A percentile compares a stretch with the other conserved stretches of the same genome.
Conservation (phyloP, 192 early-diverging fungal species). For the Gorgonomyces haynaldii region DNA sequence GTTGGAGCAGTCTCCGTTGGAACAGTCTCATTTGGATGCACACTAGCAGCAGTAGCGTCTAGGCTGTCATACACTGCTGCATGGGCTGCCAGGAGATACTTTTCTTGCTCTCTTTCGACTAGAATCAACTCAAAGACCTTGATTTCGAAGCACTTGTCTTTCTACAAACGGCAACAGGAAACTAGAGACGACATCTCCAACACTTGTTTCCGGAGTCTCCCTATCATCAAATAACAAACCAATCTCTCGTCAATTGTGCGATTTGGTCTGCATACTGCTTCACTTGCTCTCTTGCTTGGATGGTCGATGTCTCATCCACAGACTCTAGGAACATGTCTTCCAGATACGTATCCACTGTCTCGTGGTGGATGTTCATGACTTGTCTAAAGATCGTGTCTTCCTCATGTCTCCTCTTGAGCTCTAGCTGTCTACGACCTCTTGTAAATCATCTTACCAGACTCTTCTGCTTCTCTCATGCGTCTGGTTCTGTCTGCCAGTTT, state of each 20-base stretch:
- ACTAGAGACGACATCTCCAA: slow-evolving; percentile 36
- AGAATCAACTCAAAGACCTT: slow-evolving; percentile 19
- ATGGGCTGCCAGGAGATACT: slow-evolving; percentile 42
- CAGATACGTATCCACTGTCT: slow-evolving; percentile 46
- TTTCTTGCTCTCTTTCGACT: slow-evolving; percentile 35
- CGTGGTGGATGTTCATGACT: slow-evolving; percentile 42
- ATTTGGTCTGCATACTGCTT: slow-evolving; percentile 33
- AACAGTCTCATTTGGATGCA: too few species aligned
- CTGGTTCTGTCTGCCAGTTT: slow-evolving; percentile 46
- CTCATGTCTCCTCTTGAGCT: slow-evolving; percentile 27
- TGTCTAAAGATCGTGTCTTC: slow-evolving; percentile 47
- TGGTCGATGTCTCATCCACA: slow-evolving; percentile 23
- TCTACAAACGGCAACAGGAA: slow-evolving; percentile 53
- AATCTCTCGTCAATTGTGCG: not conserved
- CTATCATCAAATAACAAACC: not conserved
- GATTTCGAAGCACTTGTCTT: slow-evolving; percentile 23
- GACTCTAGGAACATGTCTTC: slow-evolving; percentile 33
- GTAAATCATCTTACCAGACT: slow-evolving; percentile 23
- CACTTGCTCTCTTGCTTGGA: slow-evolving; percentile 32
- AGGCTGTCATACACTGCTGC: too few species aligned
- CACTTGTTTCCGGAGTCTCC: slow-evolving; percentile 15
- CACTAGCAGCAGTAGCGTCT: too few species aligned
- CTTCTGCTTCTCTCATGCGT: slow-evolving; percentile 45
- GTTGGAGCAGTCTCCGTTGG: too few species aligned
- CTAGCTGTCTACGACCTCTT: slow-evolving; percentile 29